Percentiles rank a stretch among this genome's conserved stretches.
These are phyloP conservation scores for Arctostaphylos glauca DNA, from an alignment of 148 eudicot species.

Conservation along the genomic window DNA sequence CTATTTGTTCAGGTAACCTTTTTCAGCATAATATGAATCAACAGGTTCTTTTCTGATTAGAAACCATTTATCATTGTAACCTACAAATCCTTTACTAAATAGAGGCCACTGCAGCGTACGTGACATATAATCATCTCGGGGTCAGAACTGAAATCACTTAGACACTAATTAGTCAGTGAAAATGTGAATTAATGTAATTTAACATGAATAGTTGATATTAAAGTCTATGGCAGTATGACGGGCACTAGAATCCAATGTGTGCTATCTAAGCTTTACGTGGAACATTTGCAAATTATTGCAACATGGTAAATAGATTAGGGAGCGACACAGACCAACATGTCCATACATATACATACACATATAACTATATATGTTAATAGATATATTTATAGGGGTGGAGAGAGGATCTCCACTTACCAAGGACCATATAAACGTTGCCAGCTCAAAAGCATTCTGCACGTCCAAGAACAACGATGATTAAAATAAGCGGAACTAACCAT, in stretches of 20 bases:
- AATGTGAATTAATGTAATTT: background rate
- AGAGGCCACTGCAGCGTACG: background rate
- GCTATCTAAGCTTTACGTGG: background rate
- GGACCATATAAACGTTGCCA: conserved; percentile 97
- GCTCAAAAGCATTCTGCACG: conserved; percentile 92
- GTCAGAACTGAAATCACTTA: background rate
- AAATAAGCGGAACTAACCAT: background rate
- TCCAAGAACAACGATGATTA: conserved; percentile 13
- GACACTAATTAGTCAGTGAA: background rate
- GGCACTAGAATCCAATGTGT: background rate
- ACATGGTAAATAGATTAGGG: background rate
- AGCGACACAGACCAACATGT: background rate
- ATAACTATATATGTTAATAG: too few relatives aligned
- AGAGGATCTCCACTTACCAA: conserved; percentile 49
- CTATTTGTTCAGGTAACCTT: background rate
- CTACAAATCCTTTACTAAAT: background rate
- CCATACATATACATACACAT: too few relatives aligned
- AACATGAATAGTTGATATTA: background rate
- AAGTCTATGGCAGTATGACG: background rate
- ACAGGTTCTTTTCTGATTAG: background rate
- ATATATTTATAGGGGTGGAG: background rate
- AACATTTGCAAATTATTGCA: background rate
- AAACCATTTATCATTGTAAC: background rate
- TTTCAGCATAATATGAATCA: background rate
- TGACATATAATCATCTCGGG: too few relatives aligned